Evolutionary conservation across 345 rosid genomes (phyloP).

Genomic region (Acer yangbiense): DNA sequence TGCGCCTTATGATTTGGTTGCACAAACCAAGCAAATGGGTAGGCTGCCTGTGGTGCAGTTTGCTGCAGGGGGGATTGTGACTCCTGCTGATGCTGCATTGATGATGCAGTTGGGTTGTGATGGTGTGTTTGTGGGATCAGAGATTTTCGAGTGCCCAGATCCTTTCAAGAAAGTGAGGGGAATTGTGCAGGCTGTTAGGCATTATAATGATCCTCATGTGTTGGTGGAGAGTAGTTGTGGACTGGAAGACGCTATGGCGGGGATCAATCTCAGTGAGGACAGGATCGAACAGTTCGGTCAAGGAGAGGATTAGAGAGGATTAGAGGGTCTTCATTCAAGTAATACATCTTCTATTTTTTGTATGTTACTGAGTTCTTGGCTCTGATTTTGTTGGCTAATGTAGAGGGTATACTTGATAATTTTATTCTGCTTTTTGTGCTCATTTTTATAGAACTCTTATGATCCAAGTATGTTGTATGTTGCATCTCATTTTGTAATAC

Average conservation of each 20-base stretch:
- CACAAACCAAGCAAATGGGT: slow-evolving; percentile 69
- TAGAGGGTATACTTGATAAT: background rate
- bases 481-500: background rate
- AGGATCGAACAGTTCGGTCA: slow-evolving; percentile 42
- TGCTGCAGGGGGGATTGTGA: slow-evolving; percentile 61
- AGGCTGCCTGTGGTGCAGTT: slow-evolving; percentile 61
- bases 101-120: slow-evolving; percentile 77
- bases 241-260: slow-evolving; percentile 35
- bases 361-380: background rate
- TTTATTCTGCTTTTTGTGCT: slow-evolving; percentile 4
- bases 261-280: slow-evolving; percentile 40
- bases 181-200: slow-evolving; percentile 64
- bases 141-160: slow-evolving; percentile 47
- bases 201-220: slow-evolving; percentile 58
- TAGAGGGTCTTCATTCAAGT: slow-evolving; percentile 14
- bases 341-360: slow-evolving; percentile 1
- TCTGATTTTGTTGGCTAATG: slow-evolving; percentile 9
- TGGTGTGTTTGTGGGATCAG: slow-evolving; percentile 56
- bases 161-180: slow-evolving; percentile 50
- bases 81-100: slow-evolving; percentile 67
- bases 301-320: slow-evolving; percentile 7
- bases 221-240: slow-evolving; percentile 56
- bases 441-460: background rate
- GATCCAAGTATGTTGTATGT: slow-evolving; percentile 1
- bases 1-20: slow-evolving; percentile 61